phyloP scores from a whole-genome alignment of 352 stramenopile genomes.

The Phytophthora litchii region DNA sequence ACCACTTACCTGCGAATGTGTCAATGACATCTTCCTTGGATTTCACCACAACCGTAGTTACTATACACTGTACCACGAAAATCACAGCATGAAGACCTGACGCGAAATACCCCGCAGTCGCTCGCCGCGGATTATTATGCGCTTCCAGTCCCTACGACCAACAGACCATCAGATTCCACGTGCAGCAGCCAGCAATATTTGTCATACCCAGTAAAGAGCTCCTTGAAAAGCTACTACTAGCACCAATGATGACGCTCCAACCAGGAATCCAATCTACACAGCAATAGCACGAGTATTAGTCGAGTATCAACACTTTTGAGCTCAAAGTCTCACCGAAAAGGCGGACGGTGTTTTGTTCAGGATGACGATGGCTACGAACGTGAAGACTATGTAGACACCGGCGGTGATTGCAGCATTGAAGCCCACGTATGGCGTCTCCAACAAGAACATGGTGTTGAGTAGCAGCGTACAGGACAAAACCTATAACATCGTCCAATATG shows the following conservation, averaged over 20 bases:
- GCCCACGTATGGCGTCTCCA: conserved; percentile 72
- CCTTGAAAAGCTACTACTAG: conserved; percentile 72
- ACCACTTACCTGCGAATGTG: conserved; percentile 73
- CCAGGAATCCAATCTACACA: conserved; percentile 71
- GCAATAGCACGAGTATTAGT: conserved; percentile 1
- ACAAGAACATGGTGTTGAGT: conserved; percentile 70
- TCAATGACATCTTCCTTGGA: conserved; percentile 87
- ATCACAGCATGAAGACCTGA: conserved; percentile 58
- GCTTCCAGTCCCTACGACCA: conserved; percentile 47
- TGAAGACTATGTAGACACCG: conserved; percentile 64
- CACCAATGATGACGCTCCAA: conserved; percentile 70
- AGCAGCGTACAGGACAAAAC: conserved; percentile 64
- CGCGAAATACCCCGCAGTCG: conserved; percentile 51
- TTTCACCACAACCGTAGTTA: conserved; percentile 70
- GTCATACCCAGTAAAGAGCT: conserved; percentile 68
- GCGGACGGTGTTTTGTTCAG: conserved; percentile 84
- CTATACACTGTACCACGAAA: conserved; percentile 61
- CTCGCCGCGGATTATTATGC: conserved; percentile 32
- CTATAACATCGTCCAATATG: conserved; percentile 33
- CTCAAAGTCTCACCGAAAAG: conserved; percentile 56
- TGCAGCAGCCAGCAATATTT: neutral
- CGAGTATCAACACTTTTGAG: conserved; percentile 1
- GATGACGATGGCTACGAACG: conserved; percentile 77
- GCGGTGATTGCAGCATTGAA: conserved; percentile 73
- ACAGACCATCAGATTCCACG: neutral